Percentiles rank a stretch among this genome's conserved stretches.
phyloP scores from a whole-genome alignment of 257 asterid species.

The Paraleonurus japonicus region DNA sequence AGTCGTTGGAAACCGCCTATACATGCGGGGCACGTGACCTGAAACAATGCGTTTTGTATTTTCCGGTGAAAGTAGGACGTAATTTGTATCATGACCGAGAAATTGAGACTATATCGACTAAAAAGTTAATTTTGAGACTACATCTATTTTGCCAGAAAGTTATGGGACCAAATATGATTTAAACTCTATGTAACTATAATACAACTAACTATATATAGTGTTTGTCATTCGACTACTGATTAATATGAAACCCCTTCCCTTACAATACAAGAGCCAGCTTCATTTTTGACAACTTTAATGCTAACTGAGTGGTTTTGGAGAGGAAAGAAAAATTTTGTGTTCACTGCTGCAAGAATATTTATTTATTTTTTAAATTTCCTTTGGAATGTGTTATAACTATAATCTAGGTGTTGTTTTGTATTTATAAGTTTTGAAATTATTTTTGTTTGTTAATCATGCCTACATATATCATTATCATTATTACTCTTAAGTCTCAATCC shows the following conservation, averaged over 20 bases:
- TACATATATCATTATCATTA: no score
- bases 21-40: no score
- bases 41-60: no score
- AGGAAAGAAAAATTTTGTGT: neutral
- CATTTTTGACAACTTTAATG: neutral
- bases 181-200: neutral
- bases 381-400: neutral
- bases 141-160: no score
- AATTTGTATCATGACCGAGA: no score
- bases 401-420: neutral
- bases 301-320: neutral
- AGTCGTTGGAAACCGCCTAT: no score
- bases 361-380: neutral
- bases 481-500: no score
- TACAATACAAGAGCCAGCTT: neutral
- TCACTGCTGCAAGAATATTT: neutral
- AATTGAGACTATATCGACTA: no score
- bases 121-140: no score
- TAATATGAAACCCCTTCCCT: neutral
- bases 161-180: no score
- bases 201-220: neutral
- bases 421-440: conserved; percentile 25
- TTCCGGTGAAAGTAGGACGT: no score
- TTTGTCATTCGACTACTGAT: neutral
- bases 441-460: no score